Base-by-base conservation (phyloP, 768 basidiomycete genomes). In the Kwoniella sp. region DNA sequence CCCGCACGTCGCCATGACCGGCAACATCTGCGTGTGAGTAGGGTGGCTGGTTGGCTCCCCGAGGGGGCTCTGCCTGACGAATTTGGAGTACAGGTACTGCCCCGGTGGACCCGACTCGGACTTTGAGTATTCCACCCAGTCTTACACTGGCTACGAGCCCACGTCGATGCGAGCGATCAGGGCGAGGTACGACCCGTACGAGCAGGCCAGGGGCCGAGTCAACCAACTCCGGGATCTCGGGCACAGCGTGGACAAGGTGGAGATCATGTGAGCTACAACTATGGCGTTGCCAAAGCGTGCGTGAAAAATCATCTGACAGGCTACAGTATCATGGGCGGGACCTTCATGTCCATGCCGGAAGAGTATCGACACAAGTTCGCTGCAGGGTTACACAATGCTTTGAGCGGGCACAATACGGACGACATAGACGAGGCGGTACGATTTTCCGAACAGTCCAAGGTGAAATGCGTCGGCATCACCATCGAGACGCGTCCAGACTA, bases 271-370 rank as follows among this genome's bases (percentile, higher is more conserved):
- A 60, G 74, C 45, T 10, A 14, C 15, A 14, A 26, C 3, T 3
- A 43, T 43, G 26, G n/a, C 34, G 5, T 19, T 36, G 34, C 34
- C 5, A 36, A 36, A 15, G 34, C 34, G 7, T 15, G 5, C 14
- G 34, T 15, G 34, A n/a, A 20, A 7, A 43, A 15, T n/a, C 25
- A 23, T 43, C 23, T 25, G 14, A 29, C 5, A 6, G 14, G 10
- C 23, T 20, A 42, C 62, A 96, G 95, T 59, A 80, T 93, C 56
- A 96, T 96, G 95, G 95, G 95, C 20, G 95, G 95, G 38, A 99
- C 95, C 10, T 99, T 99, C 75, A 96, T 99, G 91, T 96, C 92
- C 69, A 93, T 96, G 87, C 88, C 92, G 31, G 91, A 98, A 73
- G 88, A 90, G 38, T 98, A 99, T 72, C 82, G 95, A 55, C 84